Evolutionary conservation across 1,284 basidiomycete genomes (phyloP).

Genomic region (Ceratobasidium sp.): DNA sequence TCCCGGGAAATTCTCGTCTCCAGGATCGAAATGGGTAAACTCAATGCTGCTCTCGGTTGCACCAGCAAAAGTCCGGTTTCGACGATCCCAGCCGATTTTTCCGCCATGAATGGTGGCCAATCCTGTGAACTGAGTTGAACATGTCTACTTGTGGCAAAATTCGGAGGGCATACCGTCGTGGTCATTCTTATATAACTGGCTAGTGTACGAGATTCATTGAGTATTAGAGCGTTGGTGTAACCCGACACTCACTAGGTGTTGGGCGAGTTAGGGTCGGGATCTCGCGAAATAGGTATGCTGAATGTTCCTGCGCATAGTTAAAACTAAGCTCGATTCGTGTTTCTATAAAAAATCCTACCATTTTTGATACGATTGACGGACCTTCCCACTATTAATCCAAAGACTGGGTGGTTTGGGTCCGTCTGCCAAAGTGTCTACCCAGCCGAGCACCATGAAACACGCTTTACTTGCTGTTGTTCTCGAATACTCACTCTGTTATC

Average conservation of each 20-base stretch:
- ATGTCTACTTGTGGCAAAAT: background rate
- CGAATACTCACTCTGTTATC: slow-evolving; percentile 11
- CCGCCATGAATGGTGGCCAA: slow-evolving; percentile 66
- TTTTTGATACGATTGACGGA: slow-evolving; percentile 62
- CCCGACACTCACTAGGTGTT: slow-evolving; percentile 52
- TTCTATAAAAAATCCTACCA: background rate
- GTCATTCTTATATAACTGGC: slow-evolving; percentile 59
- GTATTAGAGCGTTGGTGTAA: background rate
- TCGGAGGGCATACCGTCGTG: slow-evolving; percentile 54
- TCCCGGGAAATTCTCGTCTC: slow-evolving; percentile 67
- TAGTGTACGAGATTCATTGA: background rate
- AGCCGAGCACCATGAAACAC: background rate
- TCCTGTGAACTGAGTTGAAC: slow-evolving; percentile 34
- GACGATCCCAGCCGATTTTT: slow-evolving; percentile 63
- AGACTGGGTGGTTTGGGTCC: slow-evolving; percentile 33
- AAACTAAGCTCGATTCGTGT: background rate
- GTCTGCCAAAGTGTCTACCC: slow-evolving; percentile 36
- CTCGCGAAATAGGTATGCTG: slow-evolving; percentile 60
- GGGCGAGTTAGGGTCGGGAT: slow-evolving; percentile 55
- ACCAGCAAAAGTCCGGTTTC: slow-evolving; percentile 64
- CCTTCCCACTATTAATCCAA: slow-evolving; percentile 48
- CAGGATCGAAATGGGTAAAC: slow-evolving; percentile 63
- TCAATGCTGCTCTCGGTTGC: slow-evolving; percentile 61
- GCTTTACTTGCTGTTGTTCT: background rate
- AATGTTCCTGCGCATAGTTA: slow-evolving; percentile 56